Evolutionary conservation across 441 rosid genomes (phyloP).

Genomic region (Gossypium schwendimanii): DNA sequence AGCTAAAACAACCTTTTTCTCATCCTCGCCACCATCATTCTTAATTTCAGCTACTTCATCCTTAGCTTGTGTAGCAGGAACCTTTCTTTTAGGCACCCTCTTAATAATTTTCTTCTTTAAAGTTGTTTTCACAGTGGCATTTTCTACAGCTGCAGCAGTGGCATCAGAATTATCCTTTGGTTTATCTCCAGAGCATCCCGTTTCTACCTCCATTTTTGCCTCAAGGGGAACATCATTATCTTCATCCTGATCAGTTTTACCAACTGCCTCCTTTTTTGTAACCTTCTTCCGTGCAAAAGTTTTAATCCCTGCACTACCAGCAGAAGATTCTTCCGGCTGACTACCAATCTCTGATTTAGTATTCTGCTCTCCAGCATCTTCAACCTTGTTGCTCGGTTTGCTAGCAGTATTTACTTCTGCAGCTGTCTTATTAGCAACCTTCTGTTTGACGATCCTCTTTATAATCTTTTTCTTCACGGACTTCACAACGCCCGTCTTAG

Average conservation of each 20-base stretch:
- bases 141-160: slow-evolving; percentile 31
- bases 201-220: slow-evolving; percentile 37
- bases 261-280: slow-evolving; percentile 42
- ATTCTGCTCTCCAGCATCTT: slow-evolving; percentile 35
- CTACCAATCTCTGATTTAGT: slow-evolving; percentile 31
- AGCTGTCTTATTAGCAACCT: slow-evolving; percentile 42
- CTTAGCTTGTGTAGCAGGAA: slow-evolving; percentile 29
- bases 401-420: slow-evolving; percentile 29
- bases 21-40: slow-evolving; percentile 37
- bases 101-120: slow-evolving; percentile 72
- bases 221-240: slow-evolving; percentile 33
- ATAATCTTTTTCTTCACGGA: slow-evolving; percentile 68
- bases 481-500: slow-evolving; percentile 39
- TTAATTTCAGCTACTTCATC: slow-evolving; percentile 31
- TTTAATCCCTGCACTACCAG: slow-evolving; percentile 36
- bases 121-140: slow-evolving; percentile 45
- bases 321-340: slow-evolving; percentile 39
- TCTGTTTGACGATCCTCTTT: slow-evolving; percentile 71
- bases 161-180: slow-evolving; percentile 41
- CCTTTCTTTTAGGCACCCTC: slow-evolving; percentile 76
- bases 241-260: slow-evolving; percentile 27
- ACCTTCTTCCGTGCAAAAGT: slow-evolving; percentile 50
- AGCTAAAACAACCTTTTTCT: slow-evolving; percentile 26
- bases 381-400: slow-evolving; percentile 37
- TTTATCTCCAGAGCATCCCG: slow-evolving; percentile 33